Conservation (phyloP, 2,329 filamentous ascomycete species). For the Cercospora sp. region DNA sequence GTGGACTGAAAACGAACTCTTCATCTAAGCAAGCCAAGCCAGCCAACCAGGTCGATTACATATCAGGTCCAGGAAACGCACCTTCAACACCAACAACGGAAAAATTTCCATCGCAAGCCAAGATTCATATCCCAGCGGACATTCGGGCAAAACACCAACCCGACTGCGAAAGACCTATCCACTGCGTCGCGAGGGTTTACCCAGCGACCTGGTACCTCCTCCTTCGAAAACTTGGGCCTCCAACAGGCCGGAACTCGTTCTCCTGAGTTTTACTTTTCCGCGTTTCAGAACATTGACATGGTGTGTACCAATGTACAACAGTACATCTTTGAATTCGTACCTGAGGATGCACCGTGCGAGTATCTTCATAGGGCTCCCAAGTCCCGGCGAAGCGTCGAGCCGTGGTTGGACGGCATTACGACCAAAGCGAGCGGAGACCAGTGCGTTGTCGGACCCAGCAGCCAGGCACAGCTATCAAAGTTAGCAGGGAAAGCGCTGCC, state of each 20-base stretch:
- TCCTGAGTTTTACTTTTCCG: neutral
- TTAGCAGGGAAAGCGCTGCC: neutral
- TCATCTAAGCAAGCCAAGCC: neutral
- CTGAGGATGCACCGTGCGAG: neutral
- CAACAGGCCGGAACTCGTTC: neutral
- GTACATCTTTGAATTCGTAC: neutral
- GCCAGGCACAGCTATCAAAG: neutral
- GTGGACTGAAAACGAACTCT: neutral
- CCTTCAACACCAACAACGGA: neutral
- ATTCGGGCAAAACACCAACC: neutral
- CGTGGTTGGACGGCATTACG: neutral
- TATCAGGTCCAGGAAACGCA: neutral
- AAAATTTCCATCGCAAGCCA: neutral
- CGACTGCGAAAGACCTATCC: slow-evolving; percentile 32
- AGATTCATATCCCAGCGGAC: neutral
- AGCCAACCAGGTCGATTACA: neutral
- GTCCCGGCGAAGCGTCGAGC: neutral
- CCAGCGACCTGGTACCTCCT: neutral
- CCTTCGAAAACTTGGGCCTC: neutral
- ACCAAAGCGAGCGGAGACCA: neutral
- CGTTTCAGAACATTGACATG: neutral
- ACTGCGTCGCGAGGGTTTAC: neutral
- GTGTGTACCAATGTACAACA: neutral
- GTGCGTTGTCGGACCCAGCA: neutral
- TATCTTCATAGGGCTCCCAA: neutral